These are phyloP conservation scores for Byssochlamys sp. DNA, from an alignment of 2,329 filamentous ascomycete species.

Conservation along the genomic window DNA sequence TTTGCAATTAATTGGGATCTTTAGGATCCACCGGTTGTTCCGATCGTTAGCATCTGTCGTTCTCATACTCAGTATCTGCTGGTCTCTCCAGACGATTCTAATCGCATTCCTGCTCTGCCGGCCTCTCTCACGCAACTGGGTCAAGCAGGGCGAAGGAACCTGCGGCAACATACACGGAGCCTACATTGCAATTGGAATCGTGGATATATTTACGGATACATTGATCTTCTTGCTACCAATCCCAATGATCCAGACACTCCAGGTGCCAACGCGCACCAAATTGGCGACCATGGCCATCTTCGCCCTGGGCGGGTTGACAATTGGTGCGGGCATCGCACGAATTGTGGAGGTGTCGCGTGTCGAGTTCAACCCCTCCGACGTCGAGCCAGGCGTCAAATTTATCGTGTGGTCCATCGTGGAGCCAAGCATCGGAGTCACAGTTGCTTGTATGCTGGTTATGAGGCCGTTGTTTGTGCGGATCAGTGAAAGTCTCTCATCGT, in stretches of 20 bases:
- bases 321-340: neutral
- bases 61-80: neutral
- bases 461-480: neutral
- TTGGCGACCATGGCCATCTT: constrained; percentile 1
- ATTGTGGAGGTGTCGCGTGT: neutral
- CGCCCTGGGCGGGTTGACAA: neutral
- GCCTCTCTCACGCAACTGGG: constrained; percentile 1
- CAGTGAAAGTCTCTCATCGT: constrained; percentile 1
- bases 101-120: constrained; percentile 1
- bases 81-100: constrained; percentile 1
- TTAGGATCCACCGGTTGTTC: neutral
- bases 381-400: neutral
- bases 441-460: constrained; percentile 3
- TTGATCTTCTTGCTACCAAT: neutral
- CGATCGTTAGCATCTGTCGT: neutral
- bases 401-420: constrained; percentile 1
- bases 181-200: neutral
- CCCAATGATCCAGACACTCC: neutral
- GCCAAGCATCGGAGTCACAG: neutral
- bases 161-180: neutral
- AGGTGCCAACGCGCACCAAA: neutral
- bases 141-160: neutral
- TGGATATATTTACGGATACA: neutral
- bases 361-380: neutral
- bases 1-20: neutral